These are phyloP conservation scores for Marchantia polymorpha DNA, from an alignment of 225 moss, liverwort and hornwort genomes.

Conservation along the genomic window DNA sequence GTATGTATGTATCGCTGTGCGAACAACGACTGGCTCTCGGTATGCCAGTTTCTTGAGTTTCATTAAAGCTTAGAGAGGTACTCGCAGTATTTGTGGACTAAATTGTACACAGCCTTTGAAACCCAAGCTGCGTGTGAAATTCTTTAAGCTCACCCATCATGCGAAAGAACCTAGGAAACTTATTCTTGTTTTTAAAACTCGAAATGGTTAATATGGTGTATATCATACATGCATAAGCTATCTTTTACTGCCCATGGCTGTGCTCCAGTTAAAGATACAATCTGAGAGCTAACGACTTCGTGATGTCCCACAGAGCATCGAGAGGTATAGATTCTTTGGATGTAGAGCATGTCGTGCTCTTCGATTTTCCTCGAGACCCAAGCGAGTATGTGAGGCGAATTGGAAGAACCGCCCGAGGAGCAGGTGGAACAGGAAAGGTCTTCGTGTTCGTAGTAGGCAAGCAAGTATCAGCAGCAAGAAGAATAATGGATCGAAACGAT, in stretches of 20 bases:
- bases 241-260: background rate
- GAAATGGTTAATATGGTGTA: background rate
- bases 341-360: conserved; percentile 93
- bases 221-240: background rate
- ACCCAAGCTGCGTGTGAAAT: background rate
- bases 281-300: too few species aligned
- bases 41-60: background rate
- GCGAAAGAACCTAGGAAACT: background rate
- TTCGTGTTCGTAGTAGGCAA: conserved; percentile 91
- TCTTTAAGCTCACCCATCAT: background rate
- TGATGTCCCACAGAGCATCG: conserved; percentile 65
- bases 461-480: conserved; percentile 85
- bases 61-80: background rate
- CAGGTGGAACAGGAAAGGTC: conserved; percentile 93
- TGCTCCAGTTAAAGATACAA: background rate
- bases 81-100: background rate
- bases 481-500: conserved; percentile 92
- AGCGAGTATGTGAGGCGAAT: conserved; percentile 96
- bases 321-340: conserved; percentile 95
- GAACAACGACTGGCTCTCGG: background rate
- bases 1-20: too few species aligned
- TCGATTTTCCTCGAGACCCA: conserved; percentile 94
- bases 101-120: background rate
- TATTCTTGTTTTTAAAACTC: background rate
- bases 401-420: conserved; percentile 92